Evolutionary conservation across 345 rosid genomes (phyloP).

Genomic region (Gynandropsis gynandra): DNA sequence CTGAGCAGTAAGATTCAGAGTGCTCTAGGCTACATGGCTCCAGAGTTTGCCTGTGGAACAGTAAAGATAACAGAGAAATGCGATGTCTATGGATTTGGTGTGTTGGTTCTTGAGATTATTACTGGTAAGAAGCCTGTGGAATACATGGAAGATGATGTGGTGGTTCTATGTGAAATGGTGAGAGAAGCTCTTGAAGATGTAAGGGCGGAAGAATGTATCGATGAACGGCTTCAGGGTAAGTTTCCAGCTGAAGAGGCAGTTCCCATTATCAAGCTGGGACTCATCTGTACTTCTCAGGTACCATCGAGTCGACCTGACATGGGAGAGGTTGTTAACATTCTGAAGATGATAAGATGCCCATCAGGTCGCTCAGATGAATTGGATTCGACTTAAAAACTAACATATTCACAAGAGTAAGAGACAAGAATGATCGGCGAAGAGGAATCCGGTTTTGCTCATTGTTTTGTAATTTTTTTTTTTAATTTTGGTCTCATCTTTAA

Average conservation of each 20-base stretch:
- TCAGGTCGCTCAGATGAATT: conserved; percentile 76
- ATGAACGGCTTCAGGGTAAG: conserved; percentile 54
- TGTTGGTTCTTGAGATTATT: conserved; percentile 71
- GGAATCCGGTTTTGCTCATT: conserved; percentile 67
- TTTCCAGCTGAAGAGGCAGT: conserved; percentile 80
- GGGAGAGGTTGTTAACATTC: conserved; percentile 90
- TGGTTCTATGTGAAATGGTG: conserved; percentile 92
- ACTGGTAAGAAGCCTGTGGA: conserved; percentile 97
- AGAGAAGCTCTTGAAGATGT: conserved; percentile 87
- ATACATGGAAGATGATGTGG: conserved; percentile 98
- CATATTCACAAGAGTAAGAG: conserved; percentile 17
- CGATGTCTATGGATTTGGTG: conserved; percentile 91
- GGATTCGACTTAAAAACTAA: conserved; percentile 28
- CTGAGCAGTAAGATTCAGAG: conserved; percentile 95
- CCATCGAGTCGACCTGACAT: conserved; percentile 98
- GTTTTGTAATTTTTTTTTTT: conserved; percentile 31
- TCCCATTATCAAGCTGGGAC: conserved; percentile 81
- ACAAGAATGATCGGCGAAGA: conserved; percentile 52
- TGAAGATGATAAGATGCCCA: conserved; percentile 87
- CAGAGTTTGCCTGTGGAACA: conserved; percentile 88
- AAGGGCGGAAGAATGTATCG: conserved; percentile 74
- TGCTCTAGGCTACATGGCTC: conserved; percentile 98
- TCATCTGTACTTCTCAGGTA: conserved; percentile 92
- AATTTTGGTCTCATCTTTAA: conserved; percentile 20
- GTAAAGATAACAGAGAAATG: conserved; percentile 94